Evolutionary conservation across 176 grass and related monocot species (phyloP).

Genomic region (Thalia dealbata): DNA sequence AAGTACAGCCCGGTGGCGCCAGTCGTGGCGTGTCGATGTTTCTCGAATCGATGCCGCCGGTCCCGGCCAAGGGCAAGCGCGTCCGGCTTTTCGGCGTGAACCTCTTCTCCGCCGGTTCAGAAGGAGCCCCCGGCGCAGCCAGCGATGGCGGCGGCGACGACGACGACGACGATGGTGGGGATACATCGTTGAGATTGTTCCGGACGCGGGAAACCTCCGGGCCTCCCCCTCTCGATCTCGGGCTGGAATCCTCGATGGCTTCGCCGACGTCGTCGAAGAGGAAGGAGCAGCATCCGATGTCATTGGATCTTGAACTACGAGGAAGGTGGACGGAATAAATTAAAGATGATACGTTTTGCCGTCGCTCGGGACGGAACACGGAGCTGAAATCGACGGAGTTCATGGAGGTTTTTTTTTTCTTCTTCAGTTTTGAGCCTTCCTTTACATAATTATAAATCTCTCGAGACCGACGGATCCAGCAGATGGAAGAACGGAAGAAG

Average conservation of each 20-base stretch:
- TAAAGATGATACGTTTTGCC: too few relatives aligned
- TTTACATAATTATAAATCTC: too few relatives aligned
- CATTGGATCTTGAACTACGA: slow-evolving; percentile 80
- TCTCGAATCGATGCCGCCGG: slow-evolving; percentile 44
- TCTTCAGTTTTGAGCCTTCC: not conserved
- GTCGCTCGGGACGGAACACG: too few relatives aligned
- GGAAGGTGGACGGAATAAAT: not conserved
- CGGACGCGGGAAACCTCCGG: not conserved
- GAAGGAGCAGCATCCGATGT: slow-evolving; percentile 40
- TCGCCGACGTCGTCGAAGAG: slow-evolving; percentile 34
- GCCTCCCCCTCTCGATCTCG: not conserved
- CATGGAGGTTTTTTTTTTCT: not conserved
- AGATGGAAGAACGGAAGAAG: not conserved
- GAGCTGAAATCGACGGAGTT: too few relatives aligned
- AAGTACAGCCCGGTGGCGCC: slow-evolving; percentile 6
- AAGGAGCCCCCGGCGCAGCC: too few relatives aligned
- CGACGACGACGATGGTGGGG: not conserved
- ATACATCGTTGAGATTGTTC: not conserved
- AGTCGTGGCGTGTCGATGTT: slow-evolving; percentile 32
- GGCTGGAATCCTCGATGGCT: slow-evolving; percentile 18
- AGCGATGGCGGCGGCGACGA: not conserved
- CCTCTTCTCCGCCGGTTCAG: slow-evolving; percentile 34
- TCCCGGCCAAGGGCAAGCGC: slow-evolving; percentile 31
- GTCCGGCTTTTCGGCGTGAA: slow-evolving; percentile 87
- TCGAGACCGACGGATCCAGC: not conserved